A percentile compares a stretch with the other conserved stretches of the same genome.
phyloP scores from a whole-genome alignment of 352 stramenopile species.

The Pythium utonaiense region DNA sequence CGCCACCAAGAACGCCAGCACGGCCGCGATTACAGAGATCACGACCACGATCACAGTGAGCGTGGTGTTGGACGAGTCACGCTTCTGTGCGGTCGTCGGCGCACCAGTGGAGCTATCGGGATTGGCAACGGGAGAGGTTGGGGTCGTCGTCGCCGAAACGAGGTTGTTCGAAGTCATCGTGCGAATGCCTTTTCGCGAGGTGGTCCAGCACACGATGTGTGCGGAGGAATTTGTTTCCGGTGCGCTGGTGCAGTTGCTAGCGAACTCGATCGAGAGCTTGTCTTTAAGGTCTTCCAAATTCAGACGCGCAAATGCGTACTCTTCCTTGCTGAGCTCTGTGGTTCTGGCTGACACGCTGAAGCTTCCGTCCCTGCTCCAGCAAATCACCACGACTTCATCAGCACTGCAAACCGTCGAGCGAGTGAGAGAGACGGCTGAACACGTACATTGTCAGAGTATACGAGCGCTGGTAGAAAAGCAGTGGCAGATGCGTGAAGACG shows the following conservation, averaged over 20 bases:
- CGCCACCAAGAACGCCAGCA: constrained; percentile 39
- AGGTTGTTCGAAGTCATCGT: background rate
- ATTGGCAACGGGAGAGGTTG: too few species aligned
- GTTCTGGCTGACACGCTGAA: background rate
- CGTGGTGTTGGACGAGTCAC: constrained; percentile 24
- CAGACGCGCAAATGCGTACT: constrained; percentile 3
- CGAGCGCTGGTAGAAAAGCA: constrained; percentile 29
- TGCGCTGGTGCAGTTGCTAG: background rate
- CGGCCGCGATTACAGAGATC: constrained; percentile 32
- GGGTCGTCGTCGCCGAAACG: background rate
- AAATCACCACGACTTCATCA: background rate
- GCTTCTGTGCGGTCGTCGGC: background rate
- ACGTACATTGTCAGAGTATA: constrained; percentile 30
- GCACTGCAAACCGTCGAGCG: background rate
- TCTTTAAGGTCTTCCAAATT: constrained; percentile 3
- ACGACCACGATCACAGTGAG: constrained; percentile 51
- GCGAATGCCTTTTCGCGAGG: background rate
- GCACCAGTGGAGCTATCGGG: background rate
- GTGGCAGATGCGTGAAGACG: constrained; percentile 25
- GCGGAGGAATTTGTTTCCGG: background rate
- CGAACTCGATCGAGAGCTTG: background rate
- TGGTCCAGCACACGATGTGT: constrained; percentile 1
- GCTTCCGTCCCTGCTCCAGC: background rate
- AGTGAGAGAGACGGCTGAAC: background rate
- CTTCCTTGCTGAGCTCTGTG: constrained; percentile 3